Conservation (phyloP, 2,329 filamentous ascomycete species). For the Neoarthrinium moseri region DNA sequence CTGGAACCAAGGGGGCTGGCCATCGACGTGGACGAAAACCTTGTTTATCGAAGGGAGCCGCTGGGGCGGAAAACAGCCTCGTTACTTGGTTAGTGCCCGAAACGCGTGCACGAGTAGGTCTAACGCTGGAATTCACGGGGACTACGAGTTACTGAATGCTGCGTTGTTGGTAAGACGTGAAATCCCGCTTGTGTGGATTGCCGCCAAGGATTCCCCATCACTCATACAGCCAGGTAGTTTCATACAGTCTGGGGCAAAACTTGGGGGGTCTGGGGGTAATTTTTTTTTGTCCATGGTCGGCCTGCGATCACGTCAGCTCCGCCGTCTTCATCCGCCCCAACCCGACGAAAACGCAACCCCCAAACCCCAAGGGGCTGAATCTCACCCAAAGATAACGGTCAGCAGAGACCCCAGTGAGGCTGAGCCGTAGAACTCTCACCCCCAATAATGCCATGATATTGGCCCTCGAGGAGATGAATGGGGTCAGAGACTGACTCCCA, state of each 20-base stretch:
- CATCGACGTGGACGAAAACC: no score
- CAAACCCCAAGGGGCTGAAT: neutral
- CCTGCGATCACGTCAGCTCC: constrained; percentile 8
- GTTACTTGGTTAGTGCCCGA: no score
- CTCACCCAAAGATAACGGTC: no score
- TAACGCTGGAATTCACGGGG: no score
- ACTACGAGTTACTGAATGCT: no score
- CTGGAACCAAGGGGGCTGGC: no score
- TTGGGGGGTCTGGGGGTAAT: neutral
- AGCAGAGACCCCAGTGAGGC: no score
- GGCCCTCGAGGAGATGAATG: neutral
- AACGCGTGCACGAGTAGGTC: no score
- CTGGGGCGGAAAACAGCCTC: no score
- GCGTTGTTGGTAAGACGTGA: no score
- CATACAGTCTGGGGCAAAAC: constrained; percentile 7
- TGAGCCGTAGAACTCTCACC: neutral
- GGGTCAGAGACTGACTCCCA: neutral
- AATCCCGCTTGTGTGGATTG: no score
- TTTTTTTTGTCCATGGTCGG: neutral
- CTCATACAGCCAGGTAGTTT: neutral
- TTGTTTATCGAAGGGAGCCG: no score
- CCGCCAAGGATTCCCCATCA: constrained; percentile 2
- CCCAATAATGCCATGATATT: neutral
- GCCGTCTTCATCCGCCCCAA: neutral
- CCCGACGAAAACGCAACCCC: neutral